Evolutionary conservation across 768 basidiomycete species (phyloP).

Genomic region (Lactarius tabidus): DNA sequence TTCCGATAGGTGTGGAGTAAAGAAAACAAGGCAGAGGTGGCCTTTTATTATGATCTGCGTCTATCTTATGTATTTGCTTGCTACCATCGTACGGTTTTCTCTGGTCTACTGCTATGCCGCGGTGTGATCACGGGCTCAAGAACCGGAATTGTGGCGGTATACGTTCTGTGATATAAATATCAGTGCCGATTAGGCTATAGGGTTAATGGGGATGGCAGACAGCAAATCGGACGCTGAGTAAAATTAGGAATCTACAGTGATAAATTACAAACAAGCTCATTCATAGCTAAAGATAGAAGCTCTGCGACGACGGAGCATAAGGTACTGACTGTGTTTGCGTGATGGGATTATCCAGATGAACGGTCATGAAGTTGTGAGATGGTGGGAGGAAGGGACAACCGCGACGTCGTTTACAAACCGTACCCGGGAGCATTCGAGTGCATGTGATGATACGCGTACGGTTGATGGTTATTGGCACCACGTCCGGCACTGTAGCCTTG

Average conservation of each 20-base stretch:
- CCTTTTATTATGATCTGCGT: background rate
- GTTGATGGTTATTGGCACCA: background rate
- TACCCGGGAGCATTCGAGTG: constrained; percentile 24
- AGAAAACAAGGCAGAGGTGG: constrained; percentile 19
- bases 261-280: constrained; percentile 19
- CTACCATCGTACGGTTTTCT: background rate
- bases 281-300: background rate
- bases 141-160: background rate
- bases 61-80: constrained; percentile 6
- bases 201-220: background rate
- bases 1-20: constrained; percentile 61
- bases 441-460: constrained; percentile 27
- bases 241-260: constrained; percentile 17
- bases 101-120: background rate
- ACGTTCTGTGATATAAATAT: background rate
- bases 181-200: background rate
- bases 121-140: background rate
- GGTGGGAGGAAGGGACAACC: background rate
- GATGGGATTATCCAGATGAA: constrained; percentile 3
- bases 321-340: constrained; percentile 12
- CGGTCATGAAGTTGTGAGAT: background rate
- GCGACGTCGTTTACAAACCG: constrained; percentile 15
- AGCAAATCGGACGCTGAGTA: constrained; percentile 6
- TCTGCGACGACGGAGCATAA: constrained; percentile 8
- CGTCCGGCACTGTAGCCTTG: constrained; percentile 10